Percentiles rank a stretch among this genome's conserved stretches.
Evolutionary conservation across 1,284 basidiomycete species (phyloP).

Genomic region (Phellinidium pouzarii): DNA sequence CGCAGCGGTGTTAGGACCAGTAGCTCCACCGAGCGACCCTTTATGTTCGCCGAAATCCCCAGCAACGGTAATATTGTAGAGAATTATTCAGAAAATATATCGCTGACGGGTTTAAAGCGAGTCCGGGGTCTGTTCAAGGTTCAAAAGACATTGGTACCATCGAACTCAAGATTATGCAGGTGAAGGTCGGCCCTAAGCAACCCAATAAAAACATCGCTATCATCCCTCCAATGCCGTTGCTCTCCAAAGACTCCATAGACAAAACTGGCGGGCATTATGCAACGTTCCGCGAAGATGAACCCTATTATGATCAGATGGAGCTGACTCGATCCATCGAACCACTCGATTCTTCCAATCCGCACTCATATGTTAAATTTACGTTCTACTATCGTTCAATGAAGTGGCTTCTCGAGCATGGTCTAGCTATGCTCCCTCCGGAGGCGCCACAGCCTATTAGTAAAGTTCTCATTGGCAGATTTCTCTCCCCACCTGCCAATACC

Average conservation of each 20-base stretch:
- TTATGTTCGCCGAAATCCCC: conserved; percentile 42
- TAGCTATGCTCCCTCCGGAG: neutral
- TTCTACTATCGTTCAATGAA: conserved; percentile 10
- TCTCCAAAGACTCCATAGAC: neutral
- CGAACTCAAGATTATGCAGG: conserved; percentile 45
- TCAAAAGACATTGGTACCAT: conserved; percentile 39
- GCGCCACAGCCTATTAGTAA: neutral
- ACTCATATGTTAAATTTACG: conserved; percentile 14
- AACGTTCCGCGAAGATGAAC: neutral
- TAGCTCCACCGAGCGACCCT: conserved; percentile 44
- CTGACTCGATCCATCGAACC: conserved; percentile 4
- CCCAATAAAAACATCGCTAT: conserved; percentile 32
- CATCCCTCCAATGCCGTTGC: neutral
- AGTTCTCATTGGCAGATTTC: neutral
- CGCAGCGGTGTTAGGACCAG: conserved; percentile 42
- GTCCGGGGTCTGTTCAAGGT: neutral
- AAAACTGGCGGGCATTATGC: conserved; percentile 2
- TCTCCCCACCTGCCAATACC: neutral
- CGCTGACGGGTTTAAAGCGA: neutral
- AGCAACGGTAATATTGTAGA: conserved; percentile 25
- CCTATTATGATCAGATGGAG: neutral
- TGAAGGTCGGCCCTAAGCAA: conserved; percentile 27
- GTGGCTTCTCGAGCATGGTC: conserved; percentile 3
- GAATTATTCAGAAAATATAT: neutral
- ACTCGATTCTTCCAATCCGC: neutral